Evolutionary conservation across 257 asterid species (phyloP).

Genomic region (Primulina tabacum): DNA sequence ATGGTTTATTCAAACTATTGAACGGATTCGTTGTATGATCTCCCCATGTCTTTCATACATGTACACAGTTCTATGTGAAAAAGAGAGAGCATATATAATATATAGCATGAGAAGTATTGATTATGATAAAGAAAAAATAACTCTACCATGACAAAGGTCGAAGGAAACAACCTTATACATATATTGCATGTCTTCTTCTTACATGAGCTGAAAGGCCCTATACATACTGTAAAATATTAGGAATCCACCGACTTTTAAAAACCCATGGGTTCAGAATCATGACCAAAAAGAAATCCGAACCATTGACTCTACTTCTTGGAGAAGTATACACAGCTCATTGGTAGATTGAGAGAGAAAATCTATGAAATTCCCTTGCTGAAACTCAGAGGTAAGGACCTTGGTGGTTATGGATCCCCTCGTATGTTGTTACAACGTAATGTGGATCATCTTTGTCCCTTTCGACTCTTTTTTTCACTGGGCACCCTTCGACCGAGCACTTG

Average conservation of each 20-base stretch:
- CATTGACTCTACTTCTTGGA: neutral
- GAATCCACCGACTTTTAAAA: neutral
- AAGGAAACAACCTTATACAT: neutral
- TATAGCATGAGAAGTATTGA: neutral
- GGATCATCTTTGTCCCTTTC: conserved; percentile 82
- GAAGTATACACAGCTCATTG: neutral
- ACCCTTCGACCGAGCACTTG: conserved; percentile 73
- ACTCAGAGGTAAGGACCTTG: conserved; percentile 50
- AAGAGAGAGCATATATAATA: too few species aligned
- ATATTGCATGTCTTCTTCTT: neutral
- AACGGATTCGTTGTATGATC: too few species aligned
- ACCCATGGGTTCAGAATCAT: neutral
- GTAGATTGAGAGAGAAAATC: neutral
- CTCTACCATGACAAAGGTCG: too few species aligned
- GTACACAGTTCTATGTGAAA: too few species aligned
- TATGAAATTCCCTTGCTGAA: conserved; percentile 8
- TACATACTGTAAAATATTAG: neutral
- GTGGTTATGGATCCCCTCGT: conserved; percentile 87
- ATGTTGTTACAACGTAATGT: conserved; percentile 72
- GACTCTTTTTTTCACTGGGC: conserved; percentile 88
- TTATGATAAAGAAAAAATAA: too few species aligned
- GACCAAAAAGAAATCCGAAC: neutral
- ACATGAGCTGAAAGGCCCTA: neutral
- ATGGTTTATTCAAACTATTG: too few species aligned
- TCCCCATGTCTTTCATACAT: too few species aligned